Evolutionary conservation across 2,329 filamentous ascomycete genomes (phyloP).

Genomic region (Ophiostoma australiae): DNA sequence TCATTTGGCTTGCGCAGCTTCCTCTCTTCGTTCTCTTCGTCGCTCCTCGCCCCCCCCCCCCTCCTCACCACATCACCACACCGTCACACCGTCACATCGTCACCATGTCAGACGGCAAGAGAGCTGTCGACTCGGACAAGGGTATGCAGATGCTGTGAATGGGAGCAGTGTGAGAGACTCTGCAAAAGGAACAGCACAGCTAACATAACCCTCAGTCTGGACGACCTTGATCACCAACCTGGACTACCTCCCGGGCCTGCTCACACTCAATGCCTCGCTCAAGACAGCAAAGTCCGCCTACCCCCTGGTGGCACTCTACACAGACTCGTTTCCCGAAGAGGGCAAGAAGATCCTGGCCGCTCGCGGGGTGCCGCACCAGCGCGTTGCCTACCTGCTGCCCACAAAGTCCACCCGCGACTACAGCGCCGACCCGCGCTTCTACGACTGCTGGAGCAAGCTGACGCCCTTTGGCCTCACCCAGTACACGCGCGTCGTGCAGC

Average conservation of each 20-base stretch:
- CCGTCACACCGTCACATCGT: neutral
- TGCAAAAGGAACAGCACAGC: neutral
- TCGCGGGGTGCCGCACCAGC: conserved; percentile 64
- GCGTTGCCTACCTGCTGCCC: conserved; percentile 68
- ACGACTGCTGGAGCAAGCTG: conserved; percentile 87
- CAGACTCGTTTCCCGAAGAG: conserved; percentile 64
- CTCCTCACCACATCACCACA: neutral
- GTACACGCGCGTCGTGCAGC: conserved; percentile 73
- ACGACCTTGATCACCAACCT: conserved; percentile 82
- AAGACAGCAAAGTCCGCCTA: conserved; percentile 61
- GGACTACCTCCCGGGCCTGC: conserved; percentile 72
- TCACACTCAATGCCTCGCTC: conserved; percentile 75
- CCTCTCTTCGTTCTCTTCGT: neutral
- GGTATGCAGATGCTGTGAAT: conserved; percentile 26
- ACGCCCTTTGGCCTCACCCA: conserved; percentile 70
- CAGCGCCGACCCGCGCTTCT: conserved; percentile 74
- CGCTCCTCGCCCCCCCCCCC: neutral
- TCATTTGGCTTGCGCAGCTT: neutral
- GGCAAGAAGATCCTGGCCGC: conserved; percentile 65
- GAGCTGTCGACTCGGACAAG: conserved; percentile 33
- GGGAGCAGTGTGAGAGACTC: neutral
- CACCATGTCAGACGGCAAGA: conserved; percentile 34
- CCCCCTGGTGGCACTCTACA: conserved; percentile 78
- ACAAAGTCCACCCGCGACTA: conserved; percentile 59
- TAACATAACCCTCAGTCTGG: conserved; percentile 55